These are phyloP conservation scores for Physcomitrium patens DNA, from an alignment of 225 moss, liverwort and hornwort genomes.

Conservation along the genomic window DNA sequence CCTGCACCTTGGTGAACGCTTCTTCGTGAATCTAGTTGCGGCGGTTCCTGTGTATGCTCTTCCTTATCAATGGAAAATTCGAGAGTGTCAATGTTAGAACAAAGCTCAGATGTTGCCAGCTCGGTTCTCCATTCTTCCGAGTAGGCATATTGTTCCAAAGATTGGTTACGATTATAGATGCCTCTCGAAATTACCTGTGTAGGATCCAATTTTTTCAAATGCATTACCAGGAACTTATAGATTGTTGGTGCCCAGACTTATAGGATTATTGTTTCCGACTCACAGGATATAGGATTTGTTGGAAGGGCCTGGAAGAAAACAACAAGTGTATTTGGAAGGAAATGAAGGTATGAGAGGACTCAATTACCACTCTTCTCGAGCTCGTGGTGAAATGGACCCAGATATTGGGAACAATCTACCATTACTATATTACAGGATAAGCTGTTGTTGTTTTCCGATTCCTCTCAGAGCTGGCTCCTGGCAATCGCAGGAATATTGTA, in stretches of 20 bases:
- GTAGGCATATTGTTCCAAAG: too few relatives aligned
- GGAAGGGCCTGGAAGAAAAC: background rate
- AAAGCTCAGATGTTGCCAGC: too few relatives aligned
- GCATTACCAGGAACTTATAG: background rate
- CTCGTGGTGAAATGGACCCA: slow-evolving; percentile 8
- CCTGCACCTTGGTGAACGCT: background rate
- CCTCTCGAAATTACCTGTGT: background rate
- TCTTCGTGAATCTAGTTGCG: background rate
- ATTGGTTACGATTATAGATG: too few relatives aligned
- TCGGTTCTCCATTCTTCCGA: too few relatives aligned
- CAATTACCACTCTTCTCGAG: background rate
- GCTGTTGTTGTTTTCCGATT: background rate
- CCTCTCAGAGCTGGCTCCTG: background rate
- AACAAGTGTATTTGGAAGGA: background rate
- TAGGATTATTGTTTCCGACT: background rate
- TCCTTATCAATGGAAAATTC: too few relatives aligned
- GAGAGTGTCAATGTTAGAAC: too few relatives aligned
- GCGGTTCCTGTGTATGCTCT: too few relatives aligned
- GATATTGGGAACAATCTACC: background rate
- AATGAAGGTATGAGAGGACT: background rate
- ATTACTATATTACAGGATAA: background rate
- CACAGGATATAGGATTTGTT: background rate
- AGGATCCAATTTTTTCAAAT: slow-evolving; percentile 16
- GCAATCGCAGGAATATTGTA: background rate
- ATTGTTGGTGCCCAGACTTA: slow-evolving; percentile 7